phyloP scores from a whole-genome alignment of 805 yeast genomes.

The Wickerhamomyces silvicola region DNA sequence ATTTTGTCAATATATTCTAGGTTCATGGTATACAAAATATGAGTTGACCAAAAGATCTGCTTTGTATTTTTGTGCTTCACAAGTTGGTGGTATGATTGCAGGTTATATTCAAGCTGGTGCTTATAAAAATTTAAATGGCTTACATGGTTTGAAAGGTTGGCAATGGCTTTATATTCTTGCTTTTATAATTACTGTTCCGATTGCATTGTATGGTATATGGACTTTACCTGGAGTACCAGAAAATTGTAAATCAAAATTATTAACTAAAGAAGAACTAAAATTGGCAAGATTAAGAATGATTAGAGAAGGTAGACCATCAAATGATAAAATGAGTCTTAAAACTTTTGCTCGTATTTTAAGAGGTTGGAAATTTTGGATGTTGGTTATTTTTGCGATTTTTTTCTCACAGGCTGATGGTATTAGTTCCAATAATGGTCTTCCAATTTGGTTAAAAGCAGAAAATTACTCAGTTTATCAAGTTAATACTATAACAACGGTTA shows the following conservation, averaged over 20 bases:
- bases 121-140: slow-evolving; percentile 30
- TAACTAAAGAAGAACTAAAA: slow-evolving; percentile 48
- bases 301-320: slow-evolving; percentile 16
- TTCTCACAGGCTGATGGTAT: slow-evolving; percentile 28
- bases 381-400: slow-evolving; percentile 34
- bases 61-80: slow-evolving; percentile 27
- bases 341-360: slow-evolving; percentile 8
- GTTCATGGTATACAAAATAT: slow-evolving; percentile 28
- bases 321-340: slow-evolving; percentile 11
- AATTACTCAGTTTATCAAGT: slow-evolving; percentile 34
- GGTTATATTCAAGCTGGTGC: slow-evolving; percentile 10
- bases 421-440: slow-evolving; percentile 23
- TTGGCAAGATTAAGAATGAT: slow-evolving; percentile 40
- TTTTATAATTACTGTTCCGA: slow-evolving; percentile 38
- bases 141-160: slow-evolving; percentile 41
- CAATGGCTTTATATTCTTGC: slow-evolving; percentile 44
- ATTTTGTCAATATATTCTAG: slow-evolving; percentile 25
- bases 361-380: slow-evolving; percentile 26
- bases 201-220: slow-evolving; percentile 42
- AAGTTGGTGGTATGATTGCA: slow-evolving; percentile 47
- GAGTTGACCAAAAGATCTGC: slow-evolving; percentile 27
- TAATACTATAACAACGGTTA: slow-evolving; percentile 43
- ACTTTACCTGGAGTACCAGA: slow-evolving; percentile 62
- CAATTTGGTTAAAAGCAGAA: slow-evolving; percentile 43
- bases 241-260: slow-evolving; percentile 42